Base-by-base conservation (phyloP, 805 yeast genomes). In the Candida khao-thaluensis region DNA sequence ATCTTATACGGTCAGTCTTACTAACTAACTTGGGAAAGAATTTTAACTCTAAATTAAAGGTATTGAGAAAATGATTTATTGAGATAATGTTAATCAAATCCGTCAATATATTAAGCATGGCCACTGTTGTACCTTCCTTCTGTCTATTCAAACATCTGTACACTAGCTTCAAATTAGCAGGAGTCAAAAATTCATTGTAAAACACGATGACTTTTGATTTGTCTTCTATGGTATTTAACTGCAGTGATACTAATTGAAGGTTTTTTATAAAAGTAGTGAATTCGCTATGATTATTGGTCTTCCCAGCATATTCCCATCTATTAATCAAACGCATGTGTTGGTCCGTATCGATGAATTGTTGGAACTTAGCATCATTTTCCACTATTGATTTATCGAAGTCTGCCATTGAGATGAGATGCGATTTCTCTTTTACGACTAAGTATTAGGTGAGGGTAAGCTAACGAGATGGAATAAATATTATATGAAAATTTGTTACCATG, bases 31-130 rank as follows among this genome's bases (percentile, higher is more conserved):
- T 83, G 1, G 87, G 81, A 18, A 89, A 62, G 5, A 72, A 70
- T 15, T 81, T 70, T 21, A 82, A 59, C 3, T 80, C 65, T 38
- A 87, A 69, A 60, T 90, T 96, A 53, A 90, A 85, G 30, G 69
- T 58, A 11, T 81, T 76, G 23, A 81, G 54, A 14, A 90, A 74
- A 32, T 73, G 68, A 49, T 71, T 79, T 1, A 57, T 46, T 5
- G 35, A 17, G 2, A 17, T 17, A n/a, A 16, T 10, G 3, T 25
- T 9, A 4, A 35, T 17, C 22, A 42, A 34, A 33, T 74, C 72
- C 14, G 62, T 64, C 47, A 91, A 57, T 7, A 89, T 51, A 30
- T 74, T 59, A n/a, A 88, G 56, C 3, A 74, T 71, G 1, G 93
- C 84, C 38, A 76, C 78, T 0, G 90, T 78, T 1, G 56, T 73